phyloP scores from a whole-genome alignment of 2,329 filamentous ascomycete genomes.

The Venturia carpophila region DNA sequence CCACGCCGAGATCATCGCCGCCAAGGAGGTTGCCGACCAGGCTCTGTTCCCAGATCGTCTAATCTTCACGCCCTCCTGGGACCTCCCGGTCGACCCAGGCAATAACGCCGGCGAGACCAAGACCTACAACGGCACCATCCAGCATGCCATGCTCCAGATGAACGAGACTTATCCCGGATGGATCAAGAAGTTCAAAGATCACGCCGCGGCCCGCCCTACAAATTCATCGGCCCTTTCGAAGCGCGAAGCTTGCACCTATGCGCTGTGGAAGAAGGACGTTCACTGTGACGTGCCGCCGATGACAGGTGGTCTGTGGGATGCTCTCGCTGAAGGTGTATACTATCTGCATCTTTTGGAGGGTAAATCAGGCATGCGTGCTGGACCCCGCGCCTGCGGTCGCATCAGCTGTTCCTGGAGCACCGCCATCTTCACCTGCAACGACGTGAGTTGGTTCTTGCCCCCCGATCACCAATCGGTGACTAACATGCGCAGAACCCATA shows the following conservation, averaged over 20 bases:
- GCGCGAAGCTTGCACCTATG: neutral
- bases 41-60: neutral
- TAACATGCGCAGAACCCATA: neutral
- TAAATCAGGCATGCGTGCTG: neutral
- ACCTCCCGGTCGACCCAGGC: neutral
- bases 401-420: neutral
- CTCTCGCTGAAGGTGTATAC: neutral
- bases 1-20: neutral
- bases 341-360: neutral
- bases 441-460: neutral
- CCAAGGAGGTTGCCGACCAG: neutral
- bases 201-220: neutral
- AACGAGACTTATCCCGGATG: neutral
- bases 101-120: neutral
- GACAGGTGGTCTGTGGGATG: neutral
- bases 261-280: neutral
- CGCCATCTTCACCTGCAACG: constrained; percentile 2
- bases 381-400: neutral
- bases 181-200: neutral
- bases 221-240: neutral
- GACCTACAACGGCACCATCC: neutral
- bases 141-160: constrained; percentile 3
- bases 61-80: neutral
- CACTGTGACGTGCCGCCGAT: neutral
- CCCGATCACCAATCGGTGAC: too few relatives aligned